These are phyloP conservation scores for Mycena crocata DNA, from an alignment of 768 basidiomycete species.

Conservation along the genomic window DNA sequence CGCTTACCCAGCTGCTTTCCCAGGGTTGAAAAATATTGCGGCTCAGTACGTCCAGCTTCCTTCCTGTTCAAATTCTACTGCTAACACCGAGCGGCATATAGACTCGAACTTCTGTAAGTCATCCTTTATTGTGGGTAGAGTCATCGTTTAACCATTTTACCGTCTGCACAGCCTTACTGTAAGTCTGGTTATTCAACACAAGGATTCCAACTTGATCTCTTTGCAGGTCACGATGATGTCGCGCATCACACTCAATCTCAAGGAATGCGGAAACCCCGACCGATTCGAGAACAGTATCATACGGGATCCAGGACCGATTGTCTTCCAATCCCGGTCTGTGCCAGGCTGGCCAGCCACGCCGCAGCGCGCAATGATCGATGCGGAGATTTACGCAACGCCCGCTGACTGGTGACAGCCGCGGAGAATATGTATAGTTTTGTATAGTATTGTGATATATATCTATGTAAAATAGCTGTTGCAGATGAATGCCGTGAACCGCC, in stretches of 20 bases:
- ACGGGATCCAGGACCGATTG: conserved; percentile 20
- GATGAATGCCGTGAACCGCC: too few relatives aligned
- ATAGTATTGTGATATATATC: too few relatives aligned
- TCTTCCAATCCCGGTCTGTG: conserved; percentile 12
- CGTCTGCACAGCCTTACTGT: conserved; percentile 36
- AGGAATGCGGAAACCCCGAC: conserved; percentile 52
- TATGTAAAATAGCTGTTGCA: too few relatives aligned
- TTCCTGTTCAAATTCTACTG: neutral
- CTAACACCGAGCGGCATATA: conserved; percentile 15
- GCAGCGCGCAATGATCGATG: too few relatives aligned
- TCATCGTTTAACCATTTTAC: neutral
- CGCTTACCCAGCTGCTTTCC: too few relatives aligned
- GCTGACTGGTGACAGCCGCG: too few relatives aligned
- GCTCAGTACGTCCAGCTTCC: conserved; percentile 53
- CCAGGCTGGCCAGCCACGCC: neutral
- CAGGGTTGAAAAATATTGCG: conserved; percentile 59
- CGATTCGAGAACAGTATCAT: conserved; percentile 20
- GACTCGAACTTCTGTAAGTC: conserved; percentile 55
- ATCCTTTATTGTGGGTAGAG: neutral
- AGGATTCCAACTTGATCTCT: conserved; percentile 10
- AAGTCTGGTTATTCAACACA: conserved; percentile 5
- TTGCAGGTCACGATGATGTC: conserved; percentile 73
- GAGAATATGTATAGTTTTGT: too few relatives aligned
- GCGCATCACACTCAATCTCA: conserved; percentile 72
- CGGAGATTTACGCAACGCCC: too few relatives aligned